Percentiles rank a stretch among this genome's conserved stretches.
Evolutionary conservation across 108 stramenopile genomes (phyloP).

Genomic region (Bacterosira constricta): DNA sequence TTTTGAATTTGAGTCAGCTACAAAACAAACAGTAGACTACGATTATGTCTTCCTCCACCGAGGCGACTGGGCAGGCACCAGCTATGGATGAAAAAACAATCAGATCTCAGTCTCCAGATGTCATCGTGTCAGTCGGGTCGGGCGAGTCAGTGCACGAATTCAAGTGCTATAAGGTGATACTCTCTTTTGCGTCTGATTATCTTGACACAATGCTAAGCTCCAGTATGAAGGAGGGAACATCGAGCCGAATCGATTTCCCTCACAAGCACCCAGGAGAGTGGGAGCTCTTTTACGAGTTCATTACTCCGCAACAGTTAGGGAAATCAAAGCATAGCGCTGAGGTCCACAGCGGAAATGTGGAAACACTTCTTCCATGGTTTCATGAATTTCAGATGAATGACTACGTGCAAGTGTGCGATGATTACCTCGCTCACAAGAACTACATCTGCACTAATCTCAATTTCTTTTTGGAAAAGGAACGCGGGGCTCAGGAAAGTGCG

Average conservation of each 20-base stretch:
- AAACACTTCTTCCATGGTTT: too few relatives aligned
- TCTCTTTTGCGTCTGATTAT: conserved; percentile 25
- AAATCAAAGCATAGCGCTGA: not conserved
- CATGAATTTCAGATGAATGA: too few relatives aligned
- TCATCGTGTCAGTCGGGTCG: too few relatives aligned
- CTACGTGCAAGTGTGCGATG: not conserved
- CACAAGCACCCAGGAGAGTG: conserved; percentile 30
- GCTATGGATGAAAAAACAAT: too few relatives aligned
- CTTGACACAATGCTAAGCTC: conserved; percentile 34
- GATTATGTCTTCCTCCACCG: too few relatives aligned
- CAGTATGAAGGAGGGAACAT: conserved; percentile 9
- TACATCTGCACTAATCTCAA: too few relatives aligned
- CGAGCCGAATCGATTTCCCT: conserved; percentile 25
- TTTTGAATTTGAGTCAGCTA: too few relatives aligned
- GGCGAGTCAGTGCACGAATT: conserved; percentile 18
- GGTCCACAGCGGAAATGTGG: not conserved
- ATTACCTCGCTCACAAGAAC: not conserved
- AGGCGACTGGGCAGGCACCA: too few relatives aligned
- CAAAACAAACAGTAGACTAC: too few relatives aligned
- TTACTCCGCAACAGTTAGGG: conserved; percentile 20
- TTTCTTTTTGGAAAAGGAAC: not conserved
- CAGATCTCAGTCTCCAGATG: conserved; percentile 24
- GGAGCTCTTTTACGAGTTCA: conserved; percentile 32
- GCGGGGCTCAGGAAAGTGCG: not conserved
- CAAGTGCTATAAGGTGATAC: conserved; percentile 17